Evolutionary conservation across 768 basidiomycete genomes (phyloP), one percentile per base, ranked within the genome.

Genomic region (Crassisporium funariophilum): DNA sequence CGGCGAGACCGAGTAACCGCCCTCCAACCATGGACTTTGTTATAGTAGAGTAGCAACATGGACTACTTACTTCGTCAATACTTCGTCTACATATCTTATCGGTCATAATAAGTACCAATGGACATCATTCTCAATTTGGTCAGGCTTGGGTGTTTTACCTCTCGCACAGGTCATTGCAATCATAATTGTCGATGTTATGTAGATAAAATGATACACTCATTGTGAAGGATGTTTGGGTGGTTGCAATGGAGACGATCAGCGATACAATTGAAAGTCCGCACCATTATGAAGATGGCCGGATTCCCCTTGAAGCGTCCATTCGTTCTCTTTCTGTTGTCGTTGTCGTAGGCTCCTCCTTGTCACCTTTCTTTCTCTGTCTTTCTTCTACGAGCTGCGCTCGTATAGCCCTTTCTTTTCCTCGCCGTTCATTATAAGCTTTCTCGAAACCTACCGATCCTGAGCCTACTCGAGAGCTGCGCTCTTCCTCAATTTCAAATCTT

Each of bases 321-420:
- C 53, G 11, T 10, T 52, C 57, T 56, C 50, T 49, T 55, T 47
- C 49, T 52, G 44, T 54, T 47, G 48, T 40, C 43, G 43, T 47
- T 47, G 16, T 49, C 45, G 53, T 41, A 49, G 47, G 54, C 51
- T 54, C 41, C n/a, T 46, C 46, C 47, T 53, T 42, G 36, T 50
- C 36, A 13, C 46, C 41, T 55, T 62, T 55, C 53, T 56, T 58
- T 58, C 50, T 52, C 49, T 58, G 46, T 52, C 50, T 55, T 53
- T 50, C 46, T 55, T 52, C 33, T 13, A 17, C 55, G 67, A 71
- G 69, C 71, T 67, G 69, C 47, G 68, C 68, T 67, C 66, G 55
- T 58, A 41, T 46, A 46, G 48, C 22, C 55, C 53, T 58, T 53
- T 53, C 61, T 54, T 52, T 59, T 55, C 57, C 55, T 57, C 57